These are phyloP conservation scores for Saksenaea oblongispora DNA, from an alignment of 371 early-diverging fungal genomes.

Conservation along the genomic window DNA sequence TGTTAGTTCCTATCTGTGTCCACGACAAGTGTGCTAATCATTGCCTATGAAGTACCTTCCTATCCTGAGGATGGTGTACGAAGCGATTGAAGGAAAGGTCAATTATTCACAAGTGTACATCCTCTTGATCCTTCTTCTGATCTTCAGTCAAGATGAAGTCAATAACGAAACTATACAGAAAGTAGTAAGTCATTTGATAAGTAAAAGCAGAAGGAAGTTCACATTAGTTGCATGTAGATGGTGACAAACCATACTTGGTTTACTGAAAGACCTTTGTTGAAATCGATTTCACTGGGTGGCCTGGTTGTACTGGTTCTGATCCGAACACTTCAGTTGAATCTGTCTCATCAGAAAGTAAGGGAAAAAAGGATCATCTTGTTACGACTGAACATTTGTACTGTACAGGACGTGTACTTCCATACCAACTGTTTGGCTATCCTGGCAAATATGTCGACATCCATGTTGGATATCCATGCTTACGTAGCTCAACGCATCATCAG, in stretches of 20 bases:
- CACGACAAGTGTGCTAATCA: neutral
- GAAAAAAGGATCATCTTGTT: neutral
- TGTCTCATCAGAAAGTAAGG: slow-evolving; percentile 65
- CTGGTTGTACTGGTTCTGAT: slow-evolving; percentile 64
- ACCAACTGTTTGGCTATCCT: slow-evolving; percentile 68
- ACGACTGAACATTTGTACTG: neutral
- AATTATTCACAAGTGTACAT: slow-evolving; percentile 73
- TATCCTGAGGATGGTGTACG: slow-evolving; percentile 68
- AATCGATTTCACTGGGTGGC: slow-evolving; percentile 70
- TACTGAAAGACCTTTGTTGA: slow-evolving; percentile 67
- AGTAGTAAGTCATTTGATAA: slow-evolving; percentile 50
- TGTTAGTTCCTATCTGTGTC: slow-evolving; percentile 27
- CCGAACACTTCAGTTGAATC: slow-evolving; percentile 67
- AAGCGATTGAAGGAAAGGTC: slow-evolving; percentile 61
- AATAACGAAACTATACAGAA: slow-evolving; percentile 76
- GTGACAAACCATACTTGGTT: slow-evolving; percentile 72
- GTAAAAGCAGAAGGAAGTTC: no score
- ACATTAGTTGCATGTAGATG: no score
- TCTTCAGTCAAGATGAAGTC: slow-evolving; percentile 74
- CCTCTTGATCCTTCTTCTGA: slow-evolving; percentile 60
- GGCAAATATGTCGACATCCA: slow-evolving; percentile 66
- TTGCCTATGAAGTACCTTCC: slow-evolving; percentile 58
- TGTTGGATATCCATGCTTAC: slow-evolving; percentile 67
- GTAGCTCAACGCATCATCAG: slow-evolving; percentile 74
- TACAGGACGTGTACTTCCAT: slow-evolving; percentile 69